phyloP scores from a whole-genome alignment of 169 alveolate genomes.

The Plasmodium sp. region DNA sequence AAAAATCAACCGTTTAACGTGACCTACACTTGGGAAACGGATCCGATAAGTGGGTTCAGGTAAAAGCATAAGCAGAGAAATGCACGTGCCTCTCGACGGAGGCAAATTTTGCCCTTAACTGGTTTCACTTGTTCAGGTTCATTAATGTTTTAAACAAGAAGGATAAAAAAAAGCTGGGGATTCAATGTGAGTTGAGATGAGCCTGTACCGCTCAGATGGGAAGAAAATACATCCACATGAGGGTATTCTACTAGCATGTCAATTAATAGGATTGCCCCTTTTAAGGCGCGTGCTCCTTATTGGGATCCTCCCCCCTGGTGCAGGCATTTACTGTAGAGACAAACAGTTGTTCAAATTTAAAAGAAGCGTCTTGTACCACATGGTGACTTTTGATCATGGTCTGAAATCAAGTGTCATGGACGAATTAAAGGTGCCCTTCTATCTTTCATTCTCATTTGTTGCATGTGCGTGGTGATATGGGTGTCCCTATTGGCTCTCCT shows the following conservation, averaged over 20 bases:
- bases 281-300: not conserved
- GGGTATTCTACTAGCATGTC: not conserved
- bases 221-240: not conserved
- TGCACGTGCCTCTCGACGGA: not conserved
- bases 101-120: not conserved
- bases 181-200: conserved; percentile 47
- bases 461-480: not conserved
- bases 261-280: not conserved
- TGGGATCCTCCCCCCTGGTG: not conserved
- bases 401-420: conserved; percentile 50
- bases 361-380: conserved; percentile 59
- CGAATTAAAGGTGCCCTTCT: conserved; percentile 27
- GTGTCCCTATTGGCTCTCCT: not conserved
- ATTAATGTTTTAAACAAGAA: conserved; percentile 56
- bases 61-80: not conserved
- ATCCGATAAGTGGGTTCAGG: conserved; percentile 66
- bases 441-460: not conserved
- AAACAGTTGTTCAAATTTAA: conserved; percentile 42
- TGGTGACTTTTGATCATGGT: conserved; percentile 71
- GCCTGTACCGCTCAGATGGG: not conserved
- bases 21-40: conserved; percentile 71
- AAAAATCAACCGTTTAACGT: conserved; percentile 61
- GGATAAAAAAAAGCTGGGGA: conserved; percentile 50
- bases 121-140: conserved; percentile 17
- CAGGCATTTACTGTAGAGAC: conserved; percentile 70